These are phyloP conservation scores for Aspergillus nomiae DNA, from an alignment of 2,329 filamentous ascomycete genomes.

Conservation along the genomic window DNA sequence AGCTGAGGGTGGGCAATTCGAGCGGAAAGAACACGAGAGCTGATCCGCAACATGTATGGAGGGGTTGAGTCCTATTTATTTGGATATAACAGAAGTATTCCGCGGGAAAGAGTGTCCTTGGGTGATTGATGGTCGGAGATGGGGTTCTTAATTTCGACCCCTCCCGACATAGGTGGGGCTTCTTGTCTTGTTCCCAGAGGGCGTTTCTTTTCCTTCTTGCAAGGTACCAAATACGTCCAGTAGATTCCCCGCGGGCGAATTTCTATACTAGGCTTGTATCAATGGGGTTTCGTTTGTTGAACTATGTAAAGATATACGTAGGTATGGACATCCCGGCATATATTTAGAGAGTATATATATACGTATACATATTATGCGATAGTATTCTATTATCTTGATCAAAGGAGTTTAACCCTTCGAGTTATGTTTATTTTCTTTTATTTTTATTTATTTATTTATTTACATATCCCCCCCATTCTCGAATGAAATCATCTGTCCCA, in stretches of 20 bases:
- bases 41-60: conserved; percentile 27
- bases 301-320: too few species aligned
- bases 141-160: background rate
- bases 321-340: too few species aligned
- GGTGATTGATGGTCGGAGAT: conserved; percentile 16
- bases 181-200: background rate
- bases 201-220: background rate
- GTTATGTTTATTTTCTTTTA: too few species aligned
- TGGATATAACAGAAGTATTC: conserved; percentile 13
- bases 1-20: conserved; percentile 16
- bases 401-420: too few species aligned
- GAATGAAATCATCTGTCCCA: too few species aligned
- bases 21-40: conserved; percentile 21
- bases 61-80: background rate
- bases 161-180: background rate
- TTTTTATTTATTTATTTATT: too few species aligned
- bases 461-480: too few species aligned
- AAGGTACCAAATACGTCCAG: background rate
- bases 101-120: conserved; percentile 21
- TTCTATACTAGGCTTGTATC: too few species aligned
- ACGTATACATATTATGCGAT: too few species aligned
- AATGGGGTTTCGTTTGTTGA: too few species aligned
- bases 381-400: too few species aligned
- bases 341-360: too few species aligned
- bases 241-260: background rate